These are phyloP conservation scores for Thielaviopsis punctulata DNA, from an alignment of 2,329 filamentous ascomycete species.

Conservation along the genomic window DNA sequence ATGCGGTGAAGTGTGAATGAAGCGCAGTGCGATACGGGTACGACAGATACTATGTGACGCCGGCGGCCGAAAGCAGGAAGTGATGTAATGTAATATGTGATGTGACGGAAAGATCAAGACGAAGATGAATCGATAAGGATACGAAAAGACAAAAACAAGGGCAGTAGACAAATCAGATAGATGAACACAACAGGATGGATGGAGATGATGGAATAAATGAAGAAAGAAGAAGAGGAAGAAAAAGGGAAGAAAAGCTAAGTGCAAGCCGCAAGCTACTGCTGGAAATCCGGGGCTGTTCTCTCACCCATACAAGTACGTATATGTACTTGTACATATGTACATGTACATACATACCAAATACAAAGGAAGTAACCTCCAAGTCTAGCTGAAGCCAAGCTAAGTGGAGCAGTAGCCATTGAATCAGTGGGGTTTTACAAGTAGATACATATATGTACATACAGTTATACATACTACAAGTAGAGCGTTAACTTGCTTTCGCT, in stretches of 20 bases:
- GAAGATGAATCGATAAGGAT: not conserved
- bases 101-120: not conserved
- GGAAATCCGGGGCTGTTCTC: not conserved
- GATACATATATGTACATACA: no score
- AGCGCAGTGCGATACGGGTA: not conserved
- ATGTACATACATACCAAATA: no score
- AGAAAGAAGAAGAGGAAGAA: not conserved
- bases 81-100: not conserved
- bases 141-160: not conserved
- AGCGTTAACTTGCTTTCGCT: no score
- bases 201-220: not conserved
- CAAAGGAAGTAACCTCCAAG: not conserved
- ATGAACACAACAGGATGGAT: not conserved
- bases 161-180: not conserved
- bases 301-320: not conserved
- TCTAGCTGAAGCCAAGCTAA: not conserved
- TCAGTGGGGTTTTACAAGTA: constrained; percentile 1
- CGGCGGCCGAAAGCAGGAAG: not conserved
- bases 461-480: no score
- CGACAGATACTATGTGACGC: not conserved
- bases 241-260: not conserved
- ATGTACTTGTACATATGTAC: no score
- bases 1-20: no score
- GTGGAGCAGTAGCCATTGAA: no score
- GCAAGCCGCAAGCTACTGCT: no score